Conservation (phyloP, 345 rosid genomes). For the Gossypium sturtianum region DNA sequence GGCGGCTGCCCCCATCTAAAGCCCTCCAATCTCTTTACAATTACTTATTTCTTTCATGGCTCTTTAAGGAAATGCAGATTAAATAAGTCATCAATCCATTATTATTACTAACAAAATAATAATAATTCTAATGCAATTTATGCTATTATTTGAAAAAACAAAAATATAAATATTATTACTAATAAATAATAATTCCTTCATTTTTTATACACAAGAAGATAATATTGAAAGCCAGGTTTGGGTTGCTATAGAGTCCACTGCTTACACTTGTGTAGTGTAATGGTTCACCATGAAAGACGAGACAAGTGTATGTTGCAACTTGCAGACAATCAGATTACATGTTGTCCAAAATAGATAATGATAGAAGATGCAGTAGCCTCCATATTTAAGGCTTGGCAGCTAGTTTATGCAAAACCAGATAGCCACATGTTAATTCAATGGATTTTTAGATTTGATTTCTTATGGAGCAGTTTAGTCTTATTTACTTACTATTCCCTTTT, state of each 20-base stretch:
- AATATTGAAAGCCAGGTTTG: background rate
- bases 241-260: background rate
- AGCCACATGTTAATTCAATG: background rate
- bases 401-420: background rate
- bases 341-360: background rate
- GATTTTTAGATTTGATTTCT: background rate
- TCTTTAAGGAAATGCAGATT: background rate
- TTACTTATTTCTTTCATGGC: background rate
- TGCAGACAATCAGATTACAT: no score
- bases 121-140: no score
- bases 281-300: background rate
- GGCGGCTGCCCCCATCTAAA: background rate
- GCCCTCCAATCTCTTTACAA: background rate
- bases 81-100: background rate
- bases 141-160: no score
- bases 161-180: background rate
- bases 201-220: background rate
- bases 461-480: background rate
- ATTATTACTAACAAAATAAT: background rate
- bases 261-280: background rate
- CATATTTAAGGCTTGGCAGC: background rate
- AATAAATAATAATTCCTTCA: background rate
- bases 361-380: background rate
- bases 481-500: background rate
- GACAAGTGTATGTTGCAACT: background rate